Percentiles rank a stretch among this genome's conserved stretches.
These are phyloP conservation scores for Corchorus olitorius DNA, from an alignment of 345 rosid species.

Conservation along the genomic window DNA sequence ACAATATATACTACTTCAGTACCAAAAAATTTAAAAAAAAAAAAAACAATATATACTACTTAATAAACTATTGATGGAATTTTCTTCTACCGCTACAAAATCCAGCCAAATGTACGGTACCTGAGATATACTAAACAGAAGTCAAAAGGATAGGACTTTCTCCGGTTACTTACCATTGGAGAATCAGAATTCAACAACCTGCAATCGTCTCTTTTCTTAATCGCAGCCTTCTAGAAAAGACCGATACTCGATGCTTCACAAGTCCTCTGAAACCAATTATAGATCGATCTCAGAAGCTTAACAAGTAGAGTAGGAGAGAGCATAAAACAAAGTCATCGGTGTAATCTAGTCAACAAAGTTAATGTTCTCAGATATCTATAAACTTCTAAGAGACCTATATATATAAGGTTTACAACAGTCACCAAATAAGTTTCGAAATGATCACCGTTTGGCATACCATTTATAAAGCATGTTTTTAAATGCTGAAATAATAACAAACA, in stretches of 20 bases:
- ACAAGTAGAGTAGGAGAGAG: neutral
- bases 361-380: neutral
- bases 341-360: neutral
- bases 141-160: neutral
- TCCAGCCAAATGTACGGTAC: neutral
- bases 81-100: neutral
- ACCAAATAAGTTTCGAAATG: neutral
- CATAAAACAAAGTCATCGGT: neutral
- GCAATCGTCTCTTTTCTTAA: neutral
- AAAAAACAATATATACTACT: too few relatives aligned
- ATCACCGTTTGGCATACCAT: neutral
- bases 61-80: neutral
- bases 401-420: neutral
- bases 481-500: neutral
- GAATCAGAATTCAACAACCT: neutral
- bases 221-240: neutral
- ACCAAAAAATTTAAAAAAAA: too few relatives aligned
- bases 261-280: neutral
- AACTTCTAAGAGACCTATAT: neutral
- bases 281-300: neutral
- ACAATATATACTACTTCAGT: too few relatives aligned
- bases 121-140: neutral
- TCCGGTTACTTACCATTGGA: neutral
- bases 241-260: neutral
- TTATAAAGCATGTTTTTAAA: neutral